phyloP scores from a whole-genome alignment of 805 yeast genomes.

The Candida hispaniensis region DNA sequence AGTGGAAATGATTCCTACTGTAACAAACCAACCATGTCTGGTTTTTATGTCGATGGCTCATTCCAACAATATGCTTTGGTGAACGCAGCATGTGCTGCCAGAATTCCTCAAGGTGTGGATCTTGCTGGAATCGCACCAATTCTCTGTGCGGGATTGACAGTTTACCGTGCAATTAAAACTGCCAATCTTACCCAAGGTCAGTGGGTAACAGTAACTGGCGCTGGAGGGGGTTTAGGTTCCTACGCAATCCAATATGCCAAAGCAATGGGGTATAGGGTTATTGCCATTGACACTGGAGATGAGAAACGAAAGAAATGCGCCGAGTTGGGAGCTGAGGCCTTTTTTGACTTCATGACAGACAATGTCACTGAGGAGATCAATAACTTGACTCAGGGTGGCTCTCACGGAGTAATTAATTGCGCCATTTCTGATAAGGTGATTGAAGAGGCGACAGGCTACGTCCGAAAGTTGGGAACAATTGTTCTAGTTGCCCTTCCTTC shows the following conservation, averaged over 20 bases:
- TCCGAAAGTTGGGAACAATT: conserved; percentile 57
- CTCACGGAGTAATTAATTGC: conserved; percentile 66
- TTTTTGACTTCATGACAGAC: conserved; percentile 47
- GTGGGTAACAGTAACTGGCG: conserved; percentile 70
- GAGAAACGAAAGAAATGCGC: conserved; percentile 46
- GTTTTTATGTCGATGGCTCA: conserved; percentile 83
- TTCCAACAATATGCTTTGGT: conserved; percentile 88
- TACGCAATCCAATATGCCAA: conserved; percentile 64
- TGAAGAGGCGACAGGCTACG: conserved; percentile 47
- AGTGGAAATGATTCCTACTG: conserved; percentile 61
- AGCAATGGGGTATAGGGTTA: conserved; percentile 65
- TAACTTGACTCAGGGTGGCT: conserved; percentile 57
- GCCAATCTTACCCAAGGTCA: conserved; percentile 60
- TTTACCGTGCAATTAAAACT: conserved; percentile 78
- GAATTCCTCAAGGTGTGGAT: conserved; percentile 62
- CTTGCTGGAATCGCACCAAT: conserved; percentile 70
- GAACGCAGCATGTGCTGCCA: conserved; percentile 77
- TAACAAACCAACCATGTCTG: conserved; percentile 60
- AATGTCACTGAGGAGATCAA: conserved; percentile 42
- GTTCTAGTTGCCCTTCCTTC: conserved; percentile 72
- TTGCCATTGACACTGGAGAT: conserved; percentile 62
- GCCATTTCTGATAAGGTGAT: conserved; percentile 64
- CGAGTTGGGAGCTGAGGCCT: conserved; percentile 54
- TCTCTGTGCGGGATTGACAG: conserved; percentile 86
- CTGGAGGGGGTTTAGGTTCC: conserved; percentile 72